Base-by-base conservation (phyloP, 139 green algal species). In the Pycnococcus provasolii region DNA sequence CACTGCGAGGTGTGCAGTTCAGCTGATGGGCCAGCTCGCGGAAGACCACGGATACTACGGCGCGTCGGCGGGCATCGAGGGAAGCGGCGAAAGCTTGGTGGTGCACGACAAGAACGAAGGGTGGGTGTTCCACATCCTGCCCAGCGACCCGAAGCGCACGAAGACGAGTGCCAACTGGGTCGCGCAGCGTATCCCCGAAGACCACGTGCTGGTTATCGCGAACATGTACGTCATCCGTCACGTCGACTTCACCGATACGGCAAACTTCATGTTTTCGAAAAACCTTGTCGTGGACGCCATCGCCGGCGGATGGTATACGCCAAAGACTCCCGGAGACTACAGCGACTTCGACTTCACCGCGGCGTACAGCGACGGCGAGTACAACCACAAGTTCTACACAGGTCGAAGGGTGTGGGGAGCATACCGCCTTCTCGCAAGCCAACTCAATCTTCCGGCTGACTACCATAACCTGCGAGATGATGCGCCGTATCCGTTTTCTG, bases 1-100 rank as follows among this genome's bases (percentile, higher is more conserved):
- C 43, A 75, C 26, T 15, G 61, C 69, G 7, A 62, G 69, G n/a
- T 50, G 45, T 7, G 69, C 69, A 4, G 46, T 75, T 41, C 11
- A 6, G 9, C 5, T 65, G 15, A 75, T 75, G 69, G 69, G 69
- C 54, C 46, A 45, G 11, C 44, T 73, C 43, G 69, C 58, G 7
- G 46, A 47, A 11, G 62, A 67, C 46, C 53, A 75, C 62, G 69
- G 69, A 37, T 75, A 72, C 45, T 75, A 75, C 58, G 66, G 66
- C 45, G 64, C 64, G 3, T 39, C 6, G 15, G 64, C 48, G 9
- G 7, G 4, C 4, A 45, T 70, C 64, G 64, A 70, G 64, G 64
- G 64, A 13, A 58, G 37, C 8, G 13, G 11, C 6, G 64, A 70
- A 48, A 53, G 15, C 9, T 42, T 70, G 6, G 39, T 70, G 9